Conservation (phyloP, 1,284 basidiomycete species). For the Mycena citricolor region DNA sequence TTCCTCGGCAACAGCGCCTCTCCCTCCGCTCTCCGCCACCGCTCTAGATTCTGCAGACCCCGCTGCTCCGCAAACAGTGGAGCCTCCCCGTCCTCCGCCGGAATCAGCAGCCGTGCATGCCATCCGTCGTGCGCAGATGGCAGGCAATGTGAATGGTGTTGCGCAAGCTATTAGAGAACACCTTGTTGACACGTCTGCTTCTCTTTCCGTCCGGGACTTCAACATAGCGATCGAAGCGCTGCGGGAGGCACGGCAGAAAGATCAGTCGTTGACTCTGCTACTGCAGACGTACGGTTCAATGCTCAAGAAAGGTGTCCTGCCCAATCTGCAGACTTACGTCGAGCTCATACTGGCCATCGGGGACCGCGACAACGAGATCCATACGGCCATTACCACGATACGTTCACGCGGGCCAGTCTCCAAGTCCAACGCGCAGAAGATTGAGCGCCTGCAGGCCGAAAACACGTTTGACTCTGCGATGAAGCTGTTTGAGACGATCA, state of each 20-base stretch:
- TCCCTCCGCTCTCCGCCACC: slow-evolving; percentile 7
- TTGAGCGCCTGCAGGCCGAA: slow-evolving; percentile 52
- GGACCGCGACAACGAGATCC: slow-evolving; percentile 72
- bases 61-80: slow-evolving; percentile 34
- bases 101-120: slow-evolving; percentile 21
- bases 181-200: slow-evolving; percentile 26
- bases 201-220: slow-evolving; percentile 51
- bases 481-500: slow-evolving; percentile 67
- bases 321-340: slow-evolving; percentile 71
- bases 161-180: slow-evolving; percentile 31
- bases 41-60: slow-evolving; percentile 26
- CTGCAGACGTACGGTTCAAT: slow-evolving; percentile 78
- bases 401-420: slow-evolving; percentile 32
- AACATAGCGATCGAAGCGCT: slow-evolving; percentile 68
- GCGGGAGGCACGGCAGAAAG: slow-evolving; percentile 44
- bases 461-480: slow-evolving; percentile 73
- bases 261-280: slow-evolving; percentile 60
- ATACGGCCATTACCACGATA: slow-evolving; percentile 44
- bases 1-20: slow-evolving; percentile 3
- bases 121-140: slow-evolving; percentile 27
- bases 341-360: slow-evolving; percentile 70
- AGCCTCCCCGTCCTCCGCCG: slow-evolving; percentile 26
- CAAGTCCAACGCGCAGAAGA: slow-evolving; percentile 32
- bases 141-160: slow-evolving; percentile 26
- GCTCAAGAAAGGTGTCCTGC: slow-evolving; percentile 63